Evolutionary conservation across 2,329 filamentous ascomycete genomes (phyloP).

Genomic region (Annulohypoxylon truncatum): DNA sequence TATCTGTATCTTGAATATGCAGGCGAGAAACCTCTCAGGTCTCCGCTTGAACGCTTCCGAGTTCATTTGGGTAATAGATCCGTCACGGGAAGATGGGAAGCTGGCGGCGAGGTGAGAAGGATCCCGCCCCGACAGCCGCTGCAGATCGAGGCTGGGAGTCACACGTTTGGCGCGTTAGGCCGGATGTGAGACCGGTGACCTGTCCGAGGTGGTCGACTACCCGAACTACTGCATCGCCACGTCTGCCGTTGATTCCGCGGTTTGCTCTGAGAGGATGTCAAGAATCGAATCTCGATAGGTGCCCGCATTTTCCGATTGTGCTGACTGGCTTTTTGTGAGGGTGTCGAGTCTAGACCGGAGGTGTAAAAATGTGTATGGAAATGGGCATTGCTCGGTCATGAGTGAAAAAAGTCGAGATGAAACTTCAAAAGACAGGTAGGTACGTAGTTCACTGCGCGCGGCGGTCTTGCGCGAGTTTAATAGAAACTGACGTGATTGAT

Average conservation of each 20-base stretch:
- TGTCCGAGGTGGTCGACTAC: constrained; percentile 10
- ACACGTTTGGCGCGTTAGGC: constrained; percentile 22
- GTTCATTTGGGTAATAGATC: constrained; percentile 36
- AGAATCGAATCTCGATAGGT: constrained; percentile 29
- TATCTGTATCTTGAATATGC: constrained; percentile 29
- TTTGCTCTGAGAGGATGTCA: constrained; percentile 1
- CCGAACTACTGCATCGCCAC: constrained; percentile 34
- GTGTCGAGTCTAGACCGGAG: not conserved
- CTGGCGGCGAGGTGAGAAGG: constrained; percentile 20
- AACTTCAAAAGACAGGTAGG: not conserved
- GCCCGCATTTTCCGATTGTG: constrained; percentile 11
- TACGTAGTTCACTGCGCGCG: not conserved
- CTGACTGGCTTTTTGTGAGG: not conserved
- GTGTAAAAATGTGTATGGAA: constrained; percentile 10
- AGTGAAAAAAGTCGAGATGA: constrained; percentile 19
- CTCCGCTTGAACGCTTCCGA: constrained; percentile 28
- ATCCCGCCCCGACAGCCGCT: constrained; percentile 36
- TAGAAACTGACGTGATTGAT: constrained; percentile 37
- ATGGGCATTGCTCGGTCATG: not conserved
- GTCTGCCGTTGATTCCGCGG: constrained; percentile 19
- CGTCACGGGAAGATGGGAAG: constrained; percentile 26
- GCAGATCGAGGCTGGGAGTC: constrained; percentile 33
- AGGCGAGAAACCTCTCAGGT: constrained; percentile 18
- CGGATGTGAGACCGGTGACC: constrained; percentile 17
- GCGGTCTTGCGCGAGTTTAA: constrained; percentile 31